phyloP scores from a whole-genome alignment of 2,329 filamentous ascomycete species.

The Colletotrichum simmondsii region DNA sequence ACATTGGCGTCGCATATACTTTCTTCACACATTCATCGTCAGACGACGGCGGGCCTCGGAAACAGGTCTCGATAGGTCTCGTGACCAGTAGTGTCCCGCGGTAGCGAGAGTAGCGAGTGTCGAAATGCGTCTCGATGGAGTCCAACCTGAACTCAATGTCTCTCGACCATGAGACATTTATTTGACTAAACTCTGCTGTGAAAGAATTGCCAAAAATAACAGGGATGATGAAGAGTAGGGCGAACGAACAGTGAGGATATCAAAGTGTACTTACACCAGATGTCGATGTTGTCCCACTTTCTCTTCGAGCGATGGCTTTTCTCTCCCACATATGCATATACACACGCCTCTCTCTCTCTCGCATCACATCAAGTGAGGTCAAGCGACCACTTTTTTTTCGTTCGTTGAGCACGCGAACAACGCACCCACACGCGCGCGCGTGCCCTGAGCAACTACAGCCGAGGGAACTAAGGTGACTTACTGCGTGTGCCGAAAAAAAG shows the following conservation, averaged over 20 bases:
- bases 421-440: neutral
- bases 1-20: neutral
- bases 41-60: neutral
- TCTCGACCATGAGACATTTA: neutral
- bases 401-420: neutral
- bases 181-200: neutral
- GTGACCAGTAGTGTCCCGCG: neutral
- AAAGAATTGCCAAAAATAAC: neutral
- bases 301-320: neutral
- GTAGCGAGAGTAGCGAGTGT: neutral
- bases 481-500: neutral
- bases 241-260: neutral
- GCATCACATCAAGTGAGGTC: neutral
- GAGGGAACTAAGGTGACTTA: neutral
- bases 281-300: neutral
- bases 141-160: neutral
- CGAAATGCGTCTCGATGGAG: neutral
- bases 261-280: neutral
- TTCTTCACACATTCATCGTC: neutral
- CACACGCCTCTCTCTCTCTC: neutral
- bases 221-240: neutral
- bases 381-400: neutral
- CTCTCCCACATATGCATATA: neutral
- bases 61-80: neutral
- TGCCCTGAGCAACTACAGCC: neutral